Evolutionary conservation across 179 eudicot species (phyloP).

Genomic region (Heliamphora ciliata): DNA sequence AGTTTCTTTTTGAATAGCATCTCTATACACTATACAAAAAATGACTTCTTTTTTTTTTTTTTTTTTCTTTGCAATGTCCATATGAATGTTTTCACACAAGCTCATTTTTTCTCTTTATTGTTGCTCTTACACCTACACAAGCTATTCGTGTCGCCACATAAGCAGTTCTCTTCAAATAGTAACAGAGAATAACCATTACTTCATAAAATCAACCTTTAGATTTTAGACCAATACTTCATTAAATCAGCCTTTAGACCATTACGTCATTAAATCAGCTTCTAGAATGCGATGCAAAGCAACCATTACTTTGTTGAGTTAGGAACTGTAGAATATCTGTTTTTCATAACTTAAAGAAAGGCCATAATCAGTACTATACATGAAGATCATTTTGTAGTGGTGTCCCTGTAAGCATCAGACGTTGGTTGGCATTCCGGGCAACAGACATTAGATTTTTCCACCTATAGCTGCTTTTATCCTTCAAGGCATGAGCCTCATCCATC

Average conservation of each 20-base stretch:
- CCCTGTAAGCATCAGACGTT: slow-evolving; percentile 96
- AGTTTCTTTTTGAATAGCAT: neutral
- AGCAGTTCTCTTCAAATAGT: neutral
- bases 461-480: slow-evolving; percentile 86
- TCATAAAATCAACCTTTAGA: neutral
- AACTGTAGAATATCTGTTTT: neutral
- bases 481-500: slow-evolving; percentile 99
- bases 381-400: slow-evolving; percentile 92
- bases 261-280: neutral
- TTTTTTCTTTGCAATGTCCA: neutral
- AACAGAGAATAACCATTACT: neutral
- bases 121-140: neutral
- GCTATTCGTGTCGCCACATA: slow-evolving; percentile 1
- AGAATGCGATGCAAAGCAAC: neutral
- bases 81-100: neutral
- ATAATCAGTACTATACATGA: slow-evolving; percentile 51
- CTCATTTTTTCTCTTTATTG: neutral
- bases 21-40: neutral
- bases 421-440: slow-evolving; percentile 80
- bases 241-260: neutral
- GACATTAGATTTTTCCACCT: slow-evolving; percentile 98
- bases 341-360: slow-evolving; percentile 11
- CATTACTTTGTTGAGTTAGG: neutral
- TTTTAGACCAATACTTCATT: too few species aligned
- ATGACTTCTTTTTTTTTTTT: neutral